Evolutionary conservation across 331 rosid species (phyloP).

Genomic region (Pyracantha coccinea): DNA sequence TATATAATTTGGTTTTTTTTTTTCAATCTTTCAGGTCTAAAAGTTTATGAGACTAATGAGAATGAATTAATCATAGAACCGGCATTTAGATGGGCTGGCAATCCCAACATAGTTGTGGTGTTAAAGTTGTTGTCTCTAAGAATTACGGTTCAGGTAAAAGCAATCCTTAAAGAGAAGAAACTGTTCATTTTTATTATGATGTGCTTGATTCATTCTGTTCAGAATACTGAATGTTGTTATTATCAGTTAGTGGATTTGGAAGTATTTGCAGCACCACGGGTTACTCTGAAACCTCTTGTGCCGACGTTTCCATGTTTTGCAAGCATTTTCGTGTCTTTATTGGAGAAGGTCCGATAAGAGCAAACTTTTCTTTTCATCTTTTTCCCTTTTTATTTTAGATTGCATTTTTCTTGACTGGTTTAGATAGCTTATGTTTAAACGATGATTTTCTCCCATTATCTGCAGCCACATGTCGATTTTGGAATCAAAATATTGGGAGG

Average conservation of each 20-base stretch:
- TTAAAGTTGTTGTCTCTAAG: slow-evolving; percentile 40
- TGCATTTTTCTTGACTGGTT: background rate
- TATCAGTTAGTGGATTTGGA: slow-evolving; percentile 85
- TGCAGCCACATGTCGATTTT: slow-evolving; percentile 89
- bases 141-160: slow-evolving; percentile 61
- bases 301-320: slow-evolving; percentile 87
- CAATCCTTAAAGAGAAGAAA: slow-evolving; percentile 11
- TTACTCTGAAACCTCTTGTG: slow-evolving; percentile 74
- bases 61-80: slow-evolving; percentile 79
- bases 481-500: slow-evolving; percentile 75
- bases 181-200: background rate
- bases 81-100: slow-evolving; percentile 78
- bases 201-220: slow-evolving; percentile 9
- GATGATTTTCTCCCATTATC: background rate
- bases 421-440: background rate
- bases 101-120: slow-evolving; percentile 61
- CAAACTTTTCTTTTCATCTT: slow-evolving; percentile 3
- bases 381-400: background rate
- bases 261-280: slow-evolving; percentile 55
- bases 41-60: slow-evolving; percentile 65
- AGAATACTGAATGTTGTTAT: slow-evolving; percentile 24
- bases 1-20: background rate
- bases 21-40: slow-evolving; percentile 48
- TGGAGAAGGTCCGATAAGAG: slow-evolving; percentile 64
- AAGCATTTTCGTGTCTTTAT: slow-evolving; percentile 59